Evolutionary conservation across 1,284 basidiomycete species (phyloP), one percentile per base, ranked within the genome.

Genomic region (Cutaneotrichosporon dermatis): DNA sequence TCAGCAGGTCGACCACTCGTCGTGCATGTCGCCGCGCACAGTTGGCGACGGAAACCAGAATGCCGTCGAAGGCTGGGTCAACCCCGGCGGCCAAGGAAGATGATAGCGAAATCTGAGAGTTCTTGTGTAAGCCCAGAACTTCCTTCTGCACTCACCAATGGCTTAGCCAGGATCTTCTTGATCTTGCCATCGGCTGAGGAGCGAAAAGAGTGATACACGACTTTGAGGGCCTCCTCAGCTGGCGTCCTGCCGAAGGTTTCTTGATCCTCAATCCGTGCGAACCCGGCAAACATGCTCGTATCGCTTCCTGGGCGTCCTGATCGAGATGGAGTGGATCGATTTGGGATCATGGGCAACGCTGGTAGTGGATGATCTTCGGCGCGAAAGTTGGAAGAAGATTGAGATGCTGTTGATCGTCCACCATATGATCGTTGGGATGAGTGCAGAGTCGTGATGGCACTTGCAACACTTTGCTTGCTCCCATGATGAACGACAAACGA

Each of bases 11-110:
- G 39, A 95, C 82, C 5, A 97, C 91, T 42, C 86, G 84, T 67
- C 91, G 89, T 2, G 90, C 83, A 60, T 91, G 86, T 57, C 89
- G 90, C 60, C 88, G 86, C 2, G 90, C 90, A 58, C 95, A 87
- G 70, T 90, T 89, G 8, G 89, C 90, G 4, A 98, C 82, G 2
- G 92, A 91, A 6, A 84, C 81, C 36, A 96, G 82, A 4, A 88
- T 83, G 36, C 87, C 85, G 71, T 96, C 92, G 64, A 95, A 90
- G 58, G 86, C 83, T 2, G 82, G 74, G 69, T 95, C 91, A 2
- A 88, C 82, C 1, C 85, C 82, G 0, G 84, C 81, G 36, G 87
- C 90, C 68, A 95, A 84, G 59, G 82, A 82, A 34, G 85, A 81
- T 0, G 83, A 80, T 16, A 92, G 79, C 5, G 85, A 79, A 1